Percentiles rank a stretch among this genome's conserved stretches.
These are phyloP conservation scores for Candida cerambycidarum DNA, from an alignment of 805 yeast species.

Conservation along the genomic window DNA sequence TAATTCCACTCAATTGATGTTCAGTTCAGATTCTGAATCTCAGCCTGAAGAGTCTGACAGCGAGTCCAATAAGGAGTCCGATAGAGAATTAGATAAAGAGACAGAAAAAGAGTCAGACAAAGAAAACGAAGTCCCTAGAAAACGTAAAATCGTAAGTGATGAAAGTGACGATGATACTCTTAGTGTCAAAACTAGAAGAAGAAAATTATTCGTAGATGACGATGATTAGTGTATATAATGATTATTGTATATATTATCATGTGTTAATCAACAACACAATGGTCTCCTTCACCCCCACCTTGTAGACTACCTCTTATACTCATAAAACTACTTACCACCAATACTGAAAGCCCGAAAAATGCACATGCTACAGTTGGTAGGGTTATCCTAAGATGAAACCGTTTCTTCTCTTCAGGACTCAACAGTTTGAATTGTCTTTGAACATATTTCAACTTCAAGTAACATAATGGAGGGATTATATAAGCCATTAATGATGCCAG, in stretches of 20 bases:
- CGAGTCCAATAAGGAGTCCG: constrained; percentile 2
- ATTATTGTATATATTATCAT: constrained; percentile 15
- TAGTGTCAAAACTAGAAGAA: constrained; percentile 22
- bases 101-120: constrained; percentile 7
- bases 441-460: constrained; percentile 57
- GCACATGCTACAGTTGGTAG: constrained; percentile 62
- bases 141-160: constrained; percentile 12
- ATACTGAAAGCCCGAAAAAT: constrained; percentile 69
- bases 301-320: constrained; percentile 52
- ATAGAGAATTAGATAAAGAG: not conserved
- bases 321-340: constrained; percentile 79
- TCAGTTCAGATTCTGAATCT: constrained; percentile 10
- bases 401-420: constrained; percentile 23
- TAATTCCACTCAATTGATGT: constrained; percentile 10
- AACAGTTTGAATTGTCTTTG: constrained; percentile 31
- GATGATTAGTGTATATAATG: constrained; percentile 23
- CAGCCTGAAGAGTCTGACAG: constrained; percentile 6
- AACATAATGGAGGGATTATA: constrained; percentile 86
- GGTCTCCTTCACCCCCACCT: constrained; percentile 38
- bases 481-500: constrained; percentile 93
- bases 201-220: constrained; percentile 23
- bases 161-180: constrained; percentile 17
- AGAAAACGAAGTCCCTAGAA: constrained; percentile 12
- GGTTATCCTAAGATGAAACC: constrained; percentile 40
- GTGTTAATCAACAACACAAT: constrained; percentile 45